A percentile compares a stretch with the other conserved stretches of the same genome.
Conservation (phyloP, 2,329 filamentous ascomycete genomes). For the Aureobasidium sp. region DNA sequence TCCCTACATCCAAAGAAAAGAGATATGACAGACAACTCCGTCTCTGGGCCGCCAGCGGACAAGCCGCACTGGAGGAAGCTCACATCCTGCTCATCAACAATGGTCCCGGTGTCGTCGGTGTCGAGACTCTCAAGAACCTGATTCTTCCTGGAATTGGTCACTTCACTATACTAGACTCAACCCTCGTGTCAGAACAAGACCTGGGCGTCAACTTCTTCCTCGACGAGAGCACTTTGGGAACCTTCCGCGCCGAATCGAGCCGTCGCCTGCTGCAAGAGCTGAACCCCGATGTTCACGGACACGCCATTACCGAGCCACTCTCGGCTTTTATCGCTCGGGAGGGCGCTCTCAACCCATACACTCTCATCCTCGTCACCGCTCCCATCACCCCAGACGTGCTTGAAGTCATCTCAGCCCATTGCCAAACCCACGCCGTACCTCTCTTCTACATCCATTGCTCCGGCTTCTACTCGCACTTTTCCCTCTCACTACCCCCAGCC, state of each 20-base stretch:
- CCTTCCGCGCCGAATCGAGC: constrained; percentile 69
- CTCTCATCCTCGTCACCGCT: constrained; percentile 54
- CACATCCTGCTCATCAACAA: constrained; percentile 89
- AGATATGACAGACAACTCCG: constrained; percentile 95
- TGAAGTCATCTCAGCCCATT: constrained; percentile 43
- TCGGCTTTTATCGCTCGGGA: constrained; percentile 38
- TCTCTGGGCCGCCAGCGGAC: constrained; percentile 88
- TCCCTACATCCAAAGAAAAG: constrained; percentile 53
- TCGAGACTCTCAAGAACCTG: constrained; percentile 95
- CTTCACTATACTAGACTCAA: constrained; percentile 84
- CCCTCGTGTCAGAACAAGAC: constrained; percentile 70
- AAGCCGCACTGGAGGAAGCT: constrained; percentile 81
- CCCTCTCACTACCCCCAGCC: constrained; percentile 65
- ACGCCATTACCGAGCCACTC: constrained; percentile 53
- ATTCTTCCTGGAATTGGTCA: constrained; percentile 85
- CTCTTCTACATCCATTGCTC: constrained; percentile 79
- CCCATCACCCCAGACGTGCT: constrained; percentile 51
- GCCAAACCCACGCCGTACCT: constrained; percentile 57
- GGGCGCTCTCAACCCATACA: constrained; percentile 43
- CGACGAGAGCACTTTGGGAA: constrained; percentile 68
- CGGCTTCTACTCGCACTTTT: constrained; percentile 87
- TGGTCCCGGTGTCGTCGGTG: constrained; percentile 75
- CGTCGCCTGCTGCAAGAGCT: constrained; percentile 74
- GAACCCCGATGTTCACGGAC: constrained; percentile 83
- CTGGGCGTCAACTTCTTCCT: constrained; percentile 97